These are phyloP conservation scores for Butyriboletus loyo DNA, from an alignment of 768 basidiomycete species.

Conservation along the genomic window DNA sequence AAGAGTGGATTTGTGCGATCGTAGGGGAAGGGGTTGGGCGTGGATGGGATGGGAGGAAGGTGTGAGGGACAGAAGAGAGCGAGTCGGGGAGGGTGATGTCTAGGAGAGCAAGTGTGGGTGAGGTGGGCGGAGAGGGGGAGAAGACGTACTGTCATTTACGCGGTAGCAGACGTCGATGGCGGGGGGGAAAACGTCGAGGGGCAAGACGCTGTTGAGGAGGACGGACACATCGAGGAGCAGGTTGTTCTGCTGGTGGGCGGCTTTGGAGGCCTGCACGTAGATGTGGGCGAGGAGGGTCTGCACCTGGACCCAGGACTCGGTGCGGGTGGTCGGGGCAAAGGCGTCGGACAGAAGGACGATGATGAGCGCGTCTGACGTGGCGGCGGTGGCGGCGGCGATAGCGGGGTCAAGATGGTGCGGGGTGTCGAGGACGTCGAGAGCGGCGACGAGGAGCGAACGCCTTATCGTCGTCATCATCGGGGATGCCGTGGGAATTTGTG, in stretches of 20 bases:
- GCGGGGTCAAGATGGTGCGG: slow-evolving; percentile 57
- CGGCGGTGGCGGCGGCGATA: slow-evolving; percentile 45
- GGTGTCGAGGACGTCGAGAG: slow-evolving; percentile 44
- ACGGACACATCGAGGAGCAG: slow-evolving; percentile 79
- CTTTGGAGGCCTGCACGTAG: slow-evolving; percentile 82
- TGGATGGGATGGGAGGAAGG: slow-evolving; percentile 13
- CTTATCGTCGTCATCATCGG: slow-evolving; percentile 1
- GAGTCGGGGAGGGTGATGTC: slow-evolving; percentile 41
- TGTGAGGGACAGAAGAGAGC: slow-evolving; percentile 37
- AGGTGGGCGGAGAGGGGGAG: not conserved
- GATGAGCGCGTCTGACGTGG: slow-evolving; percentile 49
- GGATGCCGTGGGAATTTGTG: slow-evolving; percentile 16
- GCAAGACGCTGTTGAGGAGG: slow-evolving; percentile 57
- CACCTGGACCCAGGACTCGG: slow-evolving; percentile 58
- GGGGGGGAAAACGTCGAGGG: slow-evolving; percentile 37
- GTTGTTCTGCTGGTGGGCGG: slow-evolving; percentile 63
- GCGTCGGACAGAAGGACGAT: slow-evolving; percentile 64
- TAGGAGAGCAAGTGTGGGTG: slow-evolving; percentile 5
- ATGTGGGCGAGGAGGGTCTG: slow-evolving; percentile 78
- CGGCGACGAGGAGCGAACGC: slow-evolving; percentile 49
- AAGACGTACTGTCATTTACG: slow-evolving; percentile 43
- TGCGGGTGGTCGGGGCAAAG: slow-evolving; percentile 48
- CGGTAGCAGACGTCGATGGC: slow-evolving; percentile 42
- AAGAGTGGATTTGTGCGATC: not conserved
- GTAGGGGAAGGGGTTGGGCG: not conserved